Evolutionary conservation across 2,329 filamentous ascomycete species (phyloP), one percentile per base, ranked within the genome.

Genomic region (Chaetoscypha palmicola): DNA sequence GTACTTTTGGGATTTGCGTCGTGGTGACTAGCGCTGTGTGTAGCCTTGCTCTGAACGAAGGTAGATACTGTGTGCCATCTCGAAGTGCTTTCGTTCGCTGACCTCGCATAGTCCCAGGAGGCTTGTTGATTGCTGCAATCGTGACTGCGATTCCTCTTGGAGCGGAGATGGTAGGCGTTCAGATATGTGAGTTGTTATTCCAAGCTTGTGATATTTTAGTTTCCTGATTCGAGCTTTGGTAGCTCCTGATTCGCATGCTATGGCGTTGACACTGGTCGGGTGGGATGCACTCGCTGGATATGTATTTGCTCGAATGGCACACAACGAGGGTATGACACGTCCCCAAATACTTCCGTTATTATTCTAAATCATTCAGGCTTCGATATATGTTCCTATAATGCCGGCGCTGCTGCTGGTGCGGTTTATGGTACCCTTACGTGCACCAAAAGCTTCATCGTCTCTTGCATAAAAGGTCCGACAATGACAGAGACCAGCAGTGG

Each of bases 221-320:
- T 31, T 14, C 16, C 28, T 31, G 4, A 12, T 14, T 3, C 9
- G 12, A 10, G 16, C 28, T 12, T 3, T 4, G 9, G 3, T 3
- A 31, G 28, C 28, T 14, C 28, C 28, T 4, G 28, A 31, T 3
- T 12, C 12, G 4, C 28, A 10, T 14, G 28, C 28, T 11, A 4
- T 31, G 28, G 17, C 16, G 4, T 20, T 22, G 5, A n/a, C 16
- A 16, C 21, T 21, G 11, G 20, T 21, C 12, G 38, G 38, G n/a
- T 41, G 24, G 28, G 38, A 41, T 21, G 38, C 38, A 11, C 26
- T 41, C 17, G 24, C 38, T 5, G 24, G 38, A 12, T 32, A 41
- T 32, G 17, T 31, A 5, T 41, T 41, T 32, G 38, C 38, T 5
- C 22, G 38, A 32, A 19, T 31, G 28, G 28, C 28, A 9, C 28